Evolutionary conservation across 192 early-diverging fungal genomes (phyloP).

Genomic region (Gonapodya prolifera): DNA sequence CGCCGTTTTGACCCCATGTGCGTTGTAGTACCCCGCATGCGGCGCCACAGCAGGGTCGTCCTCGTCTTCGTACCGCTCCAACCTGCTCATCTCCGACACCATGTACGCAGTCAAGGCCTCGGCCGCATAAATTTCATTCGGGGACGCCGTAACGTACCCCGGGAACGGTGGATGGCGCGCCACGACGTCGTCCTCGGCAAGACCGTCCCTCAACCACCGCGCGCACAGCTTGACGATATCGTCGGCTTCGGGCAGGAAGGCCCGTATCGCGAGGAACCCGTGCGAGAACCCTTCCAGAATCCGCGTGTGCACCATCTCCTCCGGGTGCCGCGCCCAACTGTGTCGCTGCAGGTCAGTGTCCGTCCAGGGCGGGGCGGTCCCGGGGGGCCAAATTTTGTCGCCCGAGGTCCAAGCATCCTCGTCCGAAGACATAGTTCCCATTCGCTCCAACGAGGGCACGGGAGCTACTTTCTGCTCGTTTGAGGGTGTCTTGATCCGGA

Average conservation of each 20-base stretch:
- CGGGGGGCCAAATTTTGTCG: neutral
- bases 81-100: no score
- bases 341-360: slow-evolving; percentile 15
- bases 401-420: neutral
- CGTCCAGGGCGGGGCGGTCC: neutral
- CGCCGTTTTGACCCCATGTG: no score
- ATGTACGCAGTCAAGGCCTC: no score
- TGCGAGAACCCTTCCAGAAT: slow-evolving; percentile 61
- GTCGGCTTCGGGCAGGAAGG: slow-evolving; percentile 57
- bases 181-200: neutral
- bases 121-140: no score
- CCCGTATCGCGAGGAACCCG: slow-evolving; percentile 51
- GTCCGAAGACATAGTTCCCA: no score
- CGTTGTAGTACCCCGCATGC: no score
- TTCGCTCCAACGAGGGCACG: no score
- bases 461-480: no score
- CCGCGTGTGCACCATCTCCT: slow-evolving; percentile 46
- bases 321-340: slow-evolving; percentile 28
- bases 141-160: no score
- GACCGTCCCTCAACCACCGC: neutral
- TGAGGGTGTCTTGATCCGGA: no score
- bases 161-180: neutral
- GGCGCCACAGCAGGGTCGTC: no score
- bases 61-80: no score
- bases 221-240: slow-evolving; percentile 15